Base-by-base conservation (phyloP, 257 asterid species). In the Capsicum pubescens region DNA sequence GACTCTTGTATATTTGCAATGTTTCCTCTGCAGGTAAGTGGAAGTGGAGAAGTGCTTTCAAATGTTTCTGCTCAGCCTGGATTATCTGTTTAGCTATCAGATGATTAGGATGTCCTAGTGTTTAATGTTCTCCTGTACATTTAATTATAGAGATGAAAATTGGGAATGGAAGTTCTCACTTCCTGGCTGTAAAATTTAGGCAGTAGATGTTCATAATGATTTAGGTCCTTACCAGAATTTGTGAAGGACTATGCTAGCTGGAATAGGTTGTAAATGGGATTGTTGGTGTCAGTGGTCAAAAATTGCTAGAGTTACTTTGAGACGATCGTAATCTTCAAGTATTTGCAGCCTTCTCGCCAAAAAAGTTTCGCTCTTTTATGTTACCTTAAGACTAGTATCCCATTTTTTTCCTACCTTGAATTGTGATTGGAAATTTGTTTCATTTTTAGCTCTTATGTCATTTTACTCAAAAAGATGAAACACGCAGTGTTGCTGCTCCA, bases 171-270 rank as follows among this genome's bases (percentile, higher is more conserved):
- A 90, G 78, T 83, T 83, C 80, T 87, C 86, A 56, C 84, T 85
- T 85, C 85, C 85, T 70, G 83, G 89, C 83, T 86, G 92, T 91
- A 91, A 86, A 88, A 90, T 84, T 84, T 91, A 89, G 97, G 85
- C 26, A 32, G 90, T 91, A 89, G 92, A 60, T 92, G 91, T 91
- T 86, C n/a, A 91, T 90, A 92, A 87, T 81, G 84, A 83, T 85
- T 87, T 92, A 89, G 94, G 94, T 86, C 91, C 89, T 87, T 88
- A 35, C 81, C 86, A 87, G 81, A 87, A 83, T 82, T 68, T 64
- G 83, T 67, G 78, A 6, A 70, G 58, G 67, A 32, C 78, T 6
- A 46, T 82, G 66, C 32, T 54, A 42, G 35, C 67, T 9, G 60
- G 70, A 50, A 9, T 80, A 80, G 84, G 82, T 72, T 84, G 87